These are phyloP conservation scores for Eucalyptus guilfoylei DNA, from an alignment of 345 rosid genomes.

Conservation along the genomic window DNA sequence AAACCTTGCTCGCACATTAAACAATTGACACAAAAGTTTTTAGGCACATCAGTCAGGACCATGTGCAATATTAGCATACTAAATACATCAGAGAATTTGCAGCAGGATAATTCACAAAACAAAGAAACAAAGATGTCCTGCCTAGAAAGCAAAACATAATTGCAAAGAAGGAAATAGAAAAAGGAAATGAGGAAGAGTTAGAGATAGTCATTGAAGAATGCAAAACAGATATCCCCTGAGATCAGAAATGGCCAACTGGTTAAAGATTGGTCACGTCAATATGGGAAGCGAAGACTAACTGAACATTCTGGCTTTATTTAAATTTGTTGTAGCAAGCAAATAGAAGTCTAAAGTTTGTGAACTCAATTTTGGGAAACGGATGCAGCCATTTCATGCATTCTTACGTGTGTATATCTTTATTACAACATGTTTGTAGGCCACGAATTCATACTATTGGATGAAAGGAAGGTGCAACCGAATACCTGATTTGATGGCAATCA, in stretches of 20 bases:
- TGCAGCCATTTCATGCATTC: not conserved
- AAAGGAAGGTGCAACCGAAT: not conserved
- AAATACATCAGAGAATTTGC: not conserved
- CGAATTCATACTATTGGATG: not conserved
- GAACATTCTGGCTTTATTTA: not conserved
- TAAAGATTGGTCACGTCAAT: not conserved
- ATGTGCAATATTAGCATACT: not conserved
- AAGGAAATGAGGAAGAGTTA: not conserved
- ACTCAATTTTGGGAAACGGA: not conserved
- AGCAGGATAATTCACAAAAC: not conserved
- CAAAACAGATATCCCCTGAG: not conserved
- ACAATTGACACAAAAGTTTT: not conserved
- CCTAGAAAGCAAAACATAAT: not conserved
- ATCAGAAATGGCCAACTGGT: not conserved
- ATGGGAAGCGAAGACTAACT: not conserved
- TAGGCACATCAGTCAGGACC: not conserved
- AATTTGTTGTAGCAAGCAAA: not conserved
- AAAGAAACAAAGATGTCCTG: not conserved
- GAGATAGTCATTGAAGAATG: not conserved
- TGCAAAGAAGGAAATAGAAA: not conserved
- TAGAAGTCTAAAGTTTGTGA: not conserved
- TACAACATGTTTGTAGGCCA: not conserved
- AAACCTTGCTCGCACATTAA: not conserved
- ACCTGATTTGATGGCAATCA: not conserved
- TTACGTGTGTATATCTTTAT: not conserved